These are phyloP conservation scores for Lathyrus tuberosus DNA, from an alignment of 306 rosid species.

Conservation along the genomic window DNA sequence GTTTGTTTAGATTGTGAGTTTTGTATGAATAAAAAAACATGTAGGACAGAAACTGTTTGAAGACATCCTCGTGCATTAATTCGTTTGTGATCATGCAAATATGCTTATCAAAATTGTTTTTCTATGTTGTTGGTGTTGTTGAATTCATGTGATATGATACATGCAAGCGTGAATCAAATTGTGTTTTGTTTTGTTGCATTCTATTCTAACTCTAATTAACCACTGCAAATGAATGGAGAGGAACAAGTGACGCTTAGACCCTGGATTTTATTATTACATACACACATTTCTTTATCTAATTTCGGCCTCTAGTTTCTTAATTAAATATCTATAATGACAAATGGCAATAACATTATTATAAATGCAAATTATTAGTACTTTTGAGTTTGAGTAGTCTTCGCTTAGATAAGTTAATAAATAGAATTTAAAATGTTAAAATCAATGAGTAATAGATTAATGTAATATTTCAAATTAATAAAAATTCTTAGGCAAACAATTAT, in stretches of 20 bases:
- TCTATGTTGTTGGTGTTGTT: neutral
- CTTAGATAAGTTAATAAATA: no score
- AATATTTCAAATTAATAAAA: no score
- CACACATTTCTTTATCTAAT: conserved; percentile 30
- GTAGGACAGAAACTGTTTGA: conserved; percentile 23
- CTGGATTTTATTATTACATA: conserved; percentile 27
- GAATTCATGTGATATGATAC: neutral
- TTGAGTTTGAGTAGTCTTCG: no score
- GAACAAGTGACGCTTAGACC: conserved; percentile 42
- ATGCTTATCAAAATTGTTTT: neutral
- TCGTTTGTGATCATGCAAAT: neutral
- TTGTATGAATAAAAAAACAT: conserved; percentile 21
- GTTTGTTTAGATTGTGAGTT: conserved; percentile 12
- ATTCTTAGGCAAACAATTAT: no score
- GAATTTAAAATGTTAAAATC: no score
- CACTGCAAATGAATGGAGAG: conserved; percentile 50
- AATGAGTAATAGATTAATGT: no score
- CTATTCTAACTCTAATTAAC: conserved; percentile 26
- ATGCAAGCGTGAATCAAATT: conserved; percentile 6
- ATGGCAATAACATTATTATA: neutral
- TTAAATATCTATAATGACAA: neutral
- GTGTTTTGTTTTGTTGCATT: conserved; percentile 30
- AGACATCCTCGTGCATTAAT: conserved; percentile 19
- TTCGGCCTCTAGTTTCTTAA: conserved; percentile 18
- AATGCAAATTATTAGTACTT: neutral